Base-by-base conservation (phyloP, 352 stramenopile species). In the Globisporangium acanthophoron region DNA sequence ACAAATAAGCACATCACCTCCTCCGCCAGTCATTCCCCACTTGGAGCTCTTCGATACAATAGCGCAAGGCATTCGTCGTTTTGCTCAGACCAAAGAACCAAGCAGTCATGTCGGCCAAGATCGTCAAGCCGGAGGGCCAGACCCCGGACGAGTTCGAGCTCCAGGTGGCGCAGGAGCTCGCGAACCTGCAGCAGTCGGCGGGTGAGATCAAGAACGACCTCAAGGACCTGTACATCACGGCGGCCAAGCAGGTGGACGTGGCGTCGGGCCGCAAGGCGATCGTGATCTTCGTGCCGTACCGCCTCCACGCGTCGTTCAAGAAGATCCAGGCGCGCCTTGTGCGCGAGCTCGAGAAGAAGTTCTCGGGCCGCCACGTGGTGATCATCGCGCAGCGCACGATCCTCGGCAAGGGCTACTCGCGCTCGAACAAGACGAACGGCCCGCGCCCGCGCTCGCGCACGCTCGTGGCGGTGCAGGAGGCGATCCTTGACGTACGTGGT, bases 271-370 rank as follows among this genome's bases (percentile, higher is more conserved):
- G 95, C 72, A 98, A 98, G 81, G 97, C 97, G 39, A 99, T 99
- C 75, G 88, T 99, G 51, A 84, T 99, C 67, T 99, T 99, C 78
- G 97, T 99, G 65, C 97, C 97, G 15, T 99, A 90, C 95, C 96
- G 97, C 60, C 88, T 99, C 52, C 90, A 99, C 67, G 96, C 94
- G 67, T 85, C 87, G 58, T 99, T 99, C 90, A 94, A 98, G 80
- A 99, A 99, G 87, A 98, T 99, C 73, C 97, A 99, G 74, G 78
- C 85, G 35, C 90, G 92, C 67, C 90, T 99, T 55, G 96, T 99
- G 44, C 93, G 96, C 57, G 97, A 99, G 81, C 79, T 99, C 50
- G 97, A 99, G 88, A 99, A 99, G 93, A 99, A 99, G 83, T 99
- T 99, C 83, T 98, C 70, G 56, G 97, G 97, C 71, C 87, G 88